A percentile compares a stretch with the other conserved stretches of the same genome.
Conservation (phyloP, 148 eudicot species). For the Suaeda aralocaspica region DNA sequence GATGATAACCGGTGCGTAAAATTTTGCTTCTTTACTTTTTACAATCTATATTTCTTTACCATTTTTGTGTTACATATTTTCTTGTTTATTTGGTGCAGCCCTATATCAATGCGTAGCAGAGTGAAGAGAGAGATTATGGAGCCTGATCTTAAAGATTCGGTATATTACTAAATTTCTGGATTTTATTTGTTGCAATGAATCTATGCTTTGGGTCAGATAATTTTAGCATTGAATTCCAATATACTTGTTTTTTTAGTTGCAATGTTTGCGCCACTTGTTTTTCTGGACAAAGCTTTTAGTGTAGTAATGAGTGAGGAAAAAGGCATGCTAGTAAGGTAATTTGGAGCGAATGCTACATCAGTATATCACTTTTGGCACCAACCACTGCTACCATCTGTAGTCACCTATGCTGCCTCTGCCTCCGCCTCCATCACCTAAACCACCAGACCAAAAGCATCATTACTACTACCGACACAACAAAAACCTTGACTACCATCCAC, state of each 20-base stretch:
- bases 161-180: conserved; percentile 20
- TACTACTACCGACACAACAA: no score
- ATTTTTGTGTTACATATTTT: conserved; percentile 1
- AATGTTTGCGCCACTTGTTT: no score
- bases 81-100: conserved; percentile 37
- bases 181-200: conserved; percentile 2
- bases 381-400: no score
- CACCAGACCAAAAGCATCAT: no score
- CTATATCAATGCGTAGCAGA: conserved; percentile 41
- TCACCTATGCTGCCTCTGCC: no score
- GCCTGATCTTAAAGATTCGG: conserved; percentile 46
- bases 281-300: no score
- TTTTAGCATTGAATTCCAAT: not conserved
- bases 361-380: no score
- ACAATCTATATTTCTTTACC: not conserved
- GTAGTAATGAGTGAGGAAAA: not conserved
- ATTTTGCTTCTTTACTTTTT: conserved; percentile 8
- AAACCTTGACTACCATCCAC: no score
- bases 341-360: no score
- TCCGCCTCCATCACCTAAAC: no score
- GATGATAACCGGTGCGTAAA: conserved; percentile 52
- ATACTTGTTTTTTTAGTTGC: not conserved
- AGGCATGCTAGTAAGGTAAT: not conserved
- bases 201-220: not conserved
- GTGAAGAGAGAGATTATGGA: conserved; percentile 71